Base-by-base conservation (phyloP, 371 early-diverging fungal genomes). In the Umbelopsis sp. region DNA sequence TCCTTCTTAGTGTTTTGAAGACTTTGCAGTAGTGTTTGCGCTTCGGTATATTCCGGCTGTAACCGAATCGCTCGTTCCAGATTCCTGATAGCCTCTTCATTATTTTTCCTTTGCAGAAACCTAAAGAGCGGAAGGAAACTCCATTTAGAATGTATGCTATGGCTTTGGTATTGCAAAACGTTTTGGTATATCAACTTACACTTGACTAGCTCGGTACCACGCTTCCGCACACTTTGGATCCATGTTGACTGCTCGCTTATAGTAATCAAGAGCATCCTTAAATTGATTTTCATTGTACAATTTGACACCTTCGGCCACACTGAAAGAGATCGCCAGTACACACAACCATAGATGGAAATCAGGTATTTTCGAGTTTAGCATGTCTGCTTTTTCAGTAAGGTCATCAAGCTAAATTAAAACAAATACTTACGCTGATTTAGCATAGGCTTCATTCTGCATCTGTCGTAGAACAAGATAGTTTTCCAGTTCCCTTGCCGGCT, bases 211-310 rank as follows among this genome's bases (percentile, higher is more conserved):
- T 65, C 78, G 82, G 52, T 71, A 80, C 81, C 80, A 80, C 0
- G 74, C 81, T 51, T 83, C 81, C n/a, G 83, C 78, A 68, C 79
- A 83, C 72, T 79, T 79, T 10, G 81, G 78, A 63, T 83, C 83
- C 83, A 83, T 83, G 46, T 83, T 81, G 38, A 80, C 64, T 44
- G 81, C 81, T n/a, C 83, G 71, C 51, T 80, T 79, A 57, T 80
- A 83, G 67, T 67, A 76, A 9, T 80, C 78, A 75, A 78, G 66
- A 1, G 83, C 83, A 24, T 79, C 78, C 24, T 73, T 72, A 0
- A 75, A 25, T 44, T 68, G 68, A 32, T 75, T 73, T 29, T 75
- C 68, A 51, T 76, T 74, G 20, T 71, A 63, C 4, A 57, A 63
- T 35, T 76, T 79, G n/a, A 76, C 67, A 32, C 83, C 83, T 71